These are phyloP conservation scores for Malus hybrid DNA, from an alignment of 331 rosid species.

Conservation along the genomic window DNA sequence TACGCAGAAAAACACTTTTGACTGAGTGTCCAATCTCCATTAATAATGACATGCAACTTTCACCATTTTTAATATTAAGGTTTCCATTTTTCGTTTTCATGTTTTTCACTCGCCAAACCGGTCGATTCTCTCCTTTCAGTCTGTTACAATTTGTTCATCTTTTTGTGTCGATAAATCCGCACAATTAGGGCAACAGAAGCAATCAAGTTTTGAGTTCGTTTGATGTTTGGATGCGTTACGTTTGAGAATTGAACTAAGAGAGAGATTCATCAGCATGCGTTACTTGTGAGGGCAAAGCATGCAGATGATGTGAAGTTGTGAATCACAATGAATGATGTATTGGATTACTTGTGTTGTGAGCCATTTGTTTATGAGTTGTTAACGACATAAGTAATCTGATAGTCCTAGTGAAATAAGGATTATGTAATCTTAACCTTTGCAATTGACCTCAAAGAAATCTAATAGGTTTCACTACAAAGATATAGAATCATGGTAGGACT, in stretches of 20 bases:
- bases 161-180: not conserved
- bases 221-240: slow-evolving; percentile 9
- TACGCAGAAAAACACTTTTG: not conserved
- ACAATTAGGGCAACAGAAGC: not conserved
- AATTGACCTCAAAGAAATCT: too few relatives aligned
- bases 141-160: not conserved
- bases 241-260: not conserved
- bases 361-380: too few relatives aligned
- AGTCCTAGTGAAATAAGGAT: too few relatives aligned
- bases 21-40: not conserved
- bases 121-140: not conserved
- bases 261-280: not conserved
- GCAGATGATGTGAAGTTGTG: not conserved
- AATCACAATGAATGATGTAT: too few relatives aligned
- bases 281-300: not conserved
- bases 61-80: not conserved
- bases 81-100: not conserved
- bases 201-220: not conserved
- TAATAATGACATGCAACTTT: not conserved
- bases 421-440: too few relatives aligned
- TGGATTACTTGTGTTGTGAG: too few relatives aligned
- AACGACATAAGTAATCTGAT: too few relatives aligned
- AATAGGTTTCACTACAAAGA: too few relatives aligned
- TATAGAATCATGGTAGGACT: too few relatives aligned
- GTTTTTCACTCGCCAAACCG: not conserved